Percentiles rank a stretch among this genome's conserved stretches.
Conservation (phyloP, 2,329 filamentous ascomycete species). For the Penicillium freii region DNA sequence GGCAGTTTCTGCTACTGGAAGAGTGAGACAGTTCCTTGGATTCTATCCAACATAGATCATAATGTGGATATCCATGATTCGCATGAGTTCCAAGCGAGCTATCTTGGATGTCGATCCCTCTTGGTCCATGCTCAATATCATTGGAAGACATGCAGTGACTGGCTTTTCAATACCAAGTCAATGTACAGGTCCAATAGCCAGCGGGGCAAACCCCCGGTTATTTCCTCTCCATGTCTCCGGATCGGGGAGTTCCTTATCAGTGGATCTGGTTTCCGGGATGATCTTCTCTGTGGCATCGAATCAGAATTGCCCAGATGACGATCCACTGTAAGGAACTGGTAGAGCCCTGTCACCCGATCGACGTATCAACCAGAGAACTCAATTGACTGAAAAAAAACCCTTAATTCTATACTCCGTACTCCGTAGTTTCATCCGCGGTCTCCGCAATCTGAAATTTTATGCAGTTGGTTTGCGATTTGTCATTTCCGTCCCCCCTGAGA, state of each 20-base stretch:
- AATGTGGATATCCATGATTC: neutral
- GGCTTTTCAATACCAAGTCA: neutral
- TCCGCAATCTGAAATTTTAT: neutral
- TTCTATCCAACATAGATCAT: neutral
- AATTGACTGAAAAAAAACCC: slow-evolving; percentile 2
- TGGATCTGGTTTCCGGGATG: slow-evolving; percentile 9
- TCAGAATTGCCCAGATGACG: slow-evolving; percentile 8
- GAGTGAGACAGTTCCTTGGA: neutral
- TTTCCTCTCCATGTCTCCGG: slow-evolving; percentile 6
- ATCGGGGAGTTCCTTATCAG: slow-evolving; percentile 17
- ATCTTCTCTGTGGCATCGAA: slow-evolving; percentile 9
- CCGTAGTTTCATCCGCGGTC: neutral
- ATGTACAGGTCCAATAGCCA: slow-evolving; percentile 8
- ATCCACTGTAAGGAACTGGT: slow-evolving; percentile 14
- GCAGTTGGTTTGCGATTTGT: slow-evolving; percentile 8
- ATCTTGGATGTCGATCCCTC: slow-evolving; percentile 16
- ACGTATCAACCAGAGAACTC: neutral
- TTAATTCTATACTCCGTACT: neutral
- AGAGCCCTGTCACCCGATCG: neutral
- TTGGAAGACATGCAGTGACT: neutral
- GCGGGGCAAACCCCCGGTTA: neutral
- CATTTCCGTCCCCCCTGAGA: neutral
- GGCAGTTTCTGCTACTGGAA: neutral
- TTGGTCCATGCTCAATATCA: slow-evolving; percentile 7
- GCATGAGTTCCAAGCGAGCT: slow-evolving; percentile 12